Evolutionary conservation across 805 yeast genomes (phyloP).

Genomic region (Saccharomycopsis javanensis): DNA sequence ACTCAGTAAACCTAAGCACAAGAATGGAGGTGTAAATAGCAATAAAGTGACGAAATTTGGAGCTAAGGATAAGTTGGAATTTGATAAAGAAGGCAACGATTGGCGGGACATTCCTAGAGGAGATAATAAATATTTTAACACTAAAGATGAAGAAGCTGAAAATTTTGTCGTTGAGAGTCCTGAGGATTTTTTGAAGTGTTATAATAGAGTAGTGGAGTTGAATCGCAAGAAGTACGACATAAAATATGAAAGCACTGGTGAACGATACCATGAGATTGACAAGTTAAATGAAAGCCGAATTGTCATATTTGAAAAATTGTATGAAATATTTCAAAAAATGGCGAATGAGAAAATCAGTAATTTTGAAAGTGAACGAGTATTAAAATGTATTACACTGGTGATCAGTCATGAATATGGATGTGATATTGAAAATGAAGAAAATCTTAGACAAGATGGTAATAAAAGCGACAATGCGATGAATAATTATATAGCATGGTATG

Average conservation of each 20-base stretch:
- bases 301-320: not conserved
- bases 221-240: not conserved
- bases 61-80: constrained; percentile 30
- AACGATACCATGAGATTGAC: not conserved
- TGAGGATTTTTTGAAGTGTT: not conserved
- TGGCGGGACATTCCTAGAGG: constrained; percentile 69
- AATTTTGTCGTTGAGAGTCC: not conserved
- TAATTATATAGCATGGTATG: not conserved
- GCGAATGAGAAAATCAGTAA: not conserved
- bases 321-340: not conserved
- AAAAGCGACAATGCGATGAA: not conserved
- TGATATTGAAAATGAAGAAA: constrained; percentile 4
- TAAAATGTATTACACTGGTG: not conserved
- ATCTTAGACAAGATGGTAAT: not conserved
- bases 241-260: not conserved
- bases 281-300: not conserved
- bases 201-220: not conserved
- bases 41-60: not conserved
- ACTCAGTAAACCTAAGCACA: constrained; percentile 27
- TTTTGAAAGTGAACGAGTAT: not conserved
- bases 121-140: constrained; percentile 33
- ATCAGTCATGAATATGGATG: constrained; percentile 4
- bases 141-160: constrained; percentile 8
- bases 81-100: constrained; percentile 54
- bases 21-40: constrained; percentile 9